Evolutionary conservation across 495 filamentous ascomycete species (phyloP), one percentile per base, ranked within the genome.

Genomic region (Neurospora sp.): DNA sequence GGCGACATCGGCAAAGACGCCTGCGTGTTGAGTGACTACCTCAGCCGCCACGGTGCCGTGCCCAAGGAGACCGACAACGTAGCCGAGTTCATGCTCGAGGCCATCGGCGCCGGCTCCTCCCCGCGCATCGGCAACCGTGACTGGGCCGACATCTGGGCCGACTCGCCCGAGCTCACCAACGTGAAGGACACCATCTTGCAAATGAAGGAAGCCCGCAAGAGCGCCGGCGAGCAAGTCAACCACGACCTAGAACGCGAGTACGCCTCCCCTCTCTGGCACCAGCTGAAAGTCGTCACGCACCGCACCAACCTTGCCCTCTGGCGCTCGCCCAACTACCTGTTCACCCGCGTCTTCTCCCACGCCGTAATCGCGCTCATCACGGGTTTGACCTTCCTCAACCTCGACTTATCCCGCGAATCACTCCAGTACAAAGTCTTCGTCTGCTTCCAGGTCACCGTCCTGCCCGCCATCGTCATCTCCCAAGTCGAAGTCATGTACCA

Each of bases 1-100:
- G 92, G 92, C 53, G 82, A 86, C 22, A 85, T 87, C 42, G 85
- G 85, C 44, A 79, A 82, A 41, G 84, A 86, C 74, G 87, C 87
- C 5, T 74, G 77, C 39, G 76, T 84, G n/a, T 77, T 86, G 16
- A 75, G 83, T 20, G 81, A 80, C 68, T 86, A 86, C 70, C 81
- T 88, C 16, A 80, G 81, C 40, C 81, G 84, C n/a, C 82, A 90
- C 69, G 89, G 86, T 18, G 89, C 89, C n/a, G 81, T 85, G 37
- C 79, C 82, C 14, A 78, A 80, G 27, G 81, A 84, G 5, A 85
- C 88, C n/a, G 89, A 89, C 31, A 93, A 94, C 77, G 90, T 92
- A 3, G 93, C 93, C 2, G 93, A 96, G 80, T 95, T 89, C 84
- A 95, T 96, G 91, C 87, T 97, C 9, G 94, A 97, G 75, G 91